Evolutionary conservation across 2,329 filamentous ascomycete genomes (phyloP), one percentile per base, ranked within the genome.

Genomic region (Gaeumannomyces sp.): DNA sequence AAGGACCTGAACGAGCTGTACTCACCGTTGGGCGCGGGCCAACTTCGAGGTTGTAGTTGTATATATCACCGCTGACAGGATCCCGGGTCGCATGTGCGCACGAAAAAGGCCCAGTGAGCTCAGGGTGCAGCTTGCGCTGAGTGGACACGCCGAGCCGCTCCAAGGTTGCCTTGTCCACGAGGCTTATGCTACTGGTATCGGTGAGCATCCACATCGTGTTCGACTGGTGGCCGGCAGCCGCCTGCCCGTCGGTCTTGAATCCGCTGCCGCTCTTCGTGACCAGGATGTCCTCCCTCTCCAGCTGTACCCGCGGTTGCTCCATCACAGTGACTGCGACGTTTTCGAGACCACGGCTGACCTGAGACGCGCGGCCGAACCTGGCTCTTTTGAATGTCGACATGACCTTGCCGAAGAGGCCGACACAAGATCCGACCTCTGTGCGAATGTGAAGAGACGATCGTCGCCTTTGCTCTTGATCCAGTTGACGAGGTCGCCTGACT

Each of bases 1-100:
- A 4, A 16, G 13, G 38, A 45, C 16, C 19, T 10, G 22, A 7
- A 5, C 2, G 8, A n/a, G 45, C 38, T 45, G 2, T 19, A n/a
- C 22, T 53, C 25, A 53, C 45, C 3, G 80, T 85, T 0, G 84
- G 73, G 0, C 71, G 71, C 0, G 73, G 74, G 0, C 86, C 87
- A 29, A 91, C 73, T 0, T 86, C 81, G n/a, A 93, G 83, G 71
- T 96, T 96, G 77, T 85, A 94, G 76, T 95, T 96, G 81, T 85
- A 94, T 8, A 91, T 72, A 68, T 95, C 91, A 8, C 92, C 91
- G 0, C 88, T 93, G 0, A 76, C 74, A 0, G 89, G 89, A 72
- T 95, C 91, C 0, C 84, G 83, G 64, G 89, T 86, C 0, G 89
- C 85, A 73, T 96, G 92, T 0, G 92, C 85, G 56, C 85, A 88